Base-by-base conservation (phyloP, 139 green algal species). In the Coccomyxa sp. region DNA sequence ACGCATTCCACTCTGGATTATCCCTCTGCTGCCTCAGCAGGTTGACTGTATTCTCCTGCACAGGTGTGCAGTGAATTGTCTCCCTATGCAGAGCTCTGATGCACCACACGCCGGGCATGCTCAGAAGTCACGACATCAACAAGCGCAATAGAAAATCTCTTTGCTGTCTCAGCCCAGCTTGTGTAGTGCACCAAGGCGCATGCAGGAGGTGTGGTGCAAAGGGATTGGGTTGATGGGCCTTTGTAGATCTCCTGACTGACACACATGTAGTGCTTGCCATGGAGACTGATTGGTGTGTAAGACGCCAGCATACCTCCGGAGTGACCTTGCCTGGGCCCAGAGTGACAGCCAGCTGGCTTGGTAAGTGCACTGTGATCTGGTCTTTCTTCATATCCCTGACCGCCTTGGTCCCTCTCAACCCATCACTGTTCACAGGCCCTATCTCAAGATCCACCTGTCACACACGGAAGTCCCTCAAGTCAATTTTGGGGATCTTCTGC, bases 371-470 rank as follows among this genome's bases (percentile, higher is more conserved):
- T 37, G 64, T 29, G 27, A 71, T 71, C 64, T 71, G 64, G n/a
- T 34, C 35, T 29, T 71, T 71, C 24, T 34, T 36, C 64, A 71
- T 71, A 29, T 71, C n/a, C 29, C 64, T 22, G 64, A 71, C 27
- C 35, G 64, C 64, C 12, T 37, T 29, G 18, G n/a, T 34, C 14
- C 64, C 64, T 34, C 64, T 64, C 18, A 64, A 29, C n/a, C 64
- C 64, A 37, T 71, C n/a, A 6, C n/a, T 29, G 14, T 34, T 34
- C n/a, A 71, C 27, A 37, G 27, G 12, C 24, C 24, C 29, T 2
- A 71, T 36, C 2, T 71, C 64, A 22, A 71, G n/a, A 71, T 71
- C 64, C 27, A 71, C 64, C 50, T 71, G 64, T 71, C 24, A 22
- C 27, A 7, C 10, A 36, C 1, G 33, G 2, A 37, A 34, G 12